These are phyloP conservation scores for Spergularia marina DNA, from an alignment of 148 eudicot species.

Conservation along the genomic window DNA sequence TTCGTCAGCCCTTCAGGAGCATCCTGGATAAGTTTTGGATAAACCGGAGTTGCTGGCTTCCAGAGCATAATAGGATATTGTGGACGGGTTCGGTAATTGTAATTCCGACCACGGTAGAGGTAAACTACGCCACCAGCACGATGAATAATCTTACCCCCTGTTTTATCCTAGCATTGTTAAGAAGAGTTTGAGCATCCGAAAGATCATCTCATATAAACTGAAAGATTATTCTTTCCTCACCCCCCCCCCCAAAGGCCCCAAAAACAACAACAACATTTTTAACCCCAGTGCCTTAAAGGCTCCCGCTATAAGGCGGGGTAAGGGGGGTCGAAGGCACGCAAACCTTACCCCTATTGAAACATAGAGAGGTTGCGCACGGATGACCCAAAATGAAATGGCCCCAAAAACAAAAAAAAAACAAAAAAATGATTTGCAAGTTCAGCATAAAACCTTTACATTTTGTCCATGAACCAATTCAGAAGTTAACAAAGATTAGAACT, in stretches of 20 bases:
- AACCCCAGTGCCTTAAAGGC: too few species aligned
- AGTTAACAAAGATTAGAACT: too few species aligned
- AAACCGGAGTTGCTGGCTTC: conserved; percentile 97
- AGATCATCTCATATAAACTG: not conserved
- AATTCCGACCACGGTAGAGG: conserved; percentile 86
- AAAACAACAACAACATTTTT: too few species aligned
- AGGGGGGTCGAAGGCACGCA: too few species aligned
- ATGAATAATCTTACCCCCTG: conserved; percentile 88
- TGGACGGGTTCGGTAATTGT: conserved; percentile 75
- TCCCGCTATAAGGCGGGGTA: too few species aligned
- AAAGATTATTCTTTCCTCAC: too few species aligned
- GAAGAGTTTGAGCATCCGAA: conserved; percentile 21
- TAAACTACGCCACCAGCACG: conserved; percentile 79
- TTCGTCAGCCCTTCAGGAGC: conserved; percentile 90
- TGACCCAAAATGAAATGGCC: too few species aligned
- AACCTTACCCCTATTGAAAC: too few species aligned
- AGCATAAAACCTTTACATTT: not conserved
- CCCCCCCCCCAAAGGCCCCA: too few species aligned
- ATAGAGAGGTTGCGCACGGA: too few species aligned
- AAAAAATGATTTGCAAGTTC: not conserved
- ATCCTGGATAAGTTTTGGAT: conserved; percentile 92
- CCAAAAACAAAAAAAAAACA: too few species aligned
- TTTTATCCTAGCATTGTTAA: conserved; percentile 60
- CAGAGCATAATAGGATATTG: conserved; percentile 85
- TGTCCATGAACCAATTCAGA: too few species aligned